phyloP scores from a whole-genome alignment of 495 filamentous ascomycete species.

The Penicillium subrubescens region DNA sequence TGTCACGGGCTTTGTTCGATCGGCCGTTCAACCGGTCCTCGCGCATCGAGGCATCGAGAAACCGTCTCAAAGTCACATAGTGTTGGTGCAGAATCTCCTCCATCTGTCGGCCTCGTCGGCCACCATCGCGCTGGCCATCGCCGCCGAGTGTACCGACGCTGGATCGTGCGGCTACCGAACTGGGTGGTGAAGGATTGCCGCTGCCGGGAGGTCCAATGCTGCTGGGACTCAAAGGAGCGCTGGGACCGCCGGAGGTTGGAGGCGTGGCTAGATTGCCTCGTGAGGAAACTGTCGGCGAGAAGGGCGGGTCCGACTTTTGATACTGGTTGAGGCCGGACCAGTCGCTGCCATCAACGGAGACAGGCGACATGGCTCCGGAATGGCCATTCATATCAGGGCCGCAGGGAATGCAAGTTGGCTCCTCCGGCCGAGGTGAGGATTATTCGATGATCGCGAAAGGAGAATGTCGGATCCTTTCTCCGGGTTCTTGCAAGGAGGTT shows the following conservation, averaged over 20 bases:
- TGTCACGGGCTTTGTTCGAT: slow-evolving; percentile 88
- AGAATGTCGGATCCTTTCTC: background rate
- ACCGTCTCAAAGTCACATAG: slow-evolving; percentile 77
- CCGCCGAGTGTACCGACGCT: slow-evolving; percentile 65
- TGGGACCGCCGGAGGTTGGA: slow-evolving; percentile 66
- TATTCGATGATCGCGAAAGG: background rate
- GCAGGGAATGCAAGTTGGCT: slow-evolving; percentile 5
- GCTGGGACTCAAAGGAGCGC: slow-evolving; percentile 55
- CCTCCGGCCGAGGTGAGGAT: slow-evolving; percentile 6
- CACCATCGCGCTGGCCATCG: slow-evolving; percentile 55
- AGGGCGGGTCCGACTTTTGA: slow-evolving; percentile 58
- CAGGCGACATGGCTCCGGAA: slow-evolving; percentile 75
- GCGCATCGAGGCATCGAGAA: slow-evolving; percentile 65
- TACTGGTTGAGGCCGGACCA: slow-evolving; percentile 83
- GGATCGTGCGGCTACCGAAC: slow-evolving; percentile 76
- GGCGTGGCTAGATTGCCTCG: slow-evolving; percentile 70
- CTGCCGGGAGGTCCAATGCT: slow-evolving; percentile 41
- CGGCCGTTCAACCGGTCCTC: slow-evolving; percentile 74
- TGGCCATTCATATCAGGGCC: slow-evolving; percentile 58
- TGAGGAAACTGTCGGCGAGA: slow-evolving; percentile 54
- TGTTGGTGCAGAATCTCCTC: slow-evolving; percentile 78
- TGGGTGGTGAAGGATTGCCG: slow-evolving; percentile 80
- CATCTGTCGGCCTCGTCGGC: slow-evolving; percentile 54
- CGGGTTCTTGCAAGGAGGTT: background rate
- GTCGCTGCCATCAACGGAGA: slow-evolving; percentile 81